Evolutionary conservation across 371 early-diverging fungal species (phyloP).

Genomic region (Mucor piriformis): DNA sequence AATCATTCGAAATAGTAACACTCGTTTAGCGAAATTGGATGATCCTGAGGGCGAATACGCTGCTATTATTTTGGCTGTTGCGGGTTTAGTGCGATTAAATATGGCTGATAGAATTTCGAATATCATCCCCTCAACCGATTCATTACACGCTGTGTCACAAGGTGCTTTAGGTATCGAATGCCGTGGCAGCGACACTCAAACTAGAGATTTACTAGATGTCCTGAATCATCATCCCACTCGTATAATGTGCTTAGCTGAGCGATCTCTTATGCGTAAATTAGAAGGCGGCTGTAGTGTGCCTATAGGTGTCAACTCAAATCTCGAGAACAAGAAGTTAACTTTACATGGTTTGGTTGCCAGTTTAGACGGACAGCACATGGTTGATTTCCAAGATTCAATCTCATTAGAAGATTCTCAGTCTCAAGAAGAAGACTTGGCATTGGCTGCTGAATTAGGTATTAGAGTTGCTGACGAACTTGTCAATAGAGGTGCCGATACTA

Average conservation of each 20-base stretch:
- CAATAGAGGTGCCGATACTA: conserved; percentile 34
- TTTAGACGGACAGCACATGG: conserved; percentile 68
- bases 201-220: conserved; percentile 47
- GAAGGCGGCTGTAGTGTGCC: conserved; percentile 98
- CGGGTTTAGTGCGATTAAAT: conserved; percentile 80
- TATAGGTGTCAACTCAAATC: conserved; percentile 83
- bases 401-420: conserved; percentile 34
- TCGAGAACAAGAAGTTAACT: conserved; percentile 44
- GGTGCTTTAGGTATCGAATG: conserved; percentile 92
- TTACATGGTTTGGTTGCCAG: conserved; percentile 69
- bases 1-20: conserved; percentile 55
- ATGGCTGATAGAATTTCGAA: conserved; percentile 73
- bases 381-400: conserved; percentile 50
- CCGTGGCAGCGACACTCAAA: conserved; percentile 66
- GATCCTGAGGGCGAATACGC: conserved; percentile 70
- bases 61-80: conserved; percentile 89
- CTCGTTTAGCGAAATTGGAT: conserved; percentile 88
- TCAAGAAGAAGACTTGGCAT: conserved; percentile 28
- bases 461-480: conserved; percentile 33
- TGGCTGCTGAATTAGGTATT: conserved; percentile 27
- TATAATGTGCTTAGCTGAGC: conserved; percentile 78
- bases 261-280: conserved; percentile 82
- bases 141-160: conserved; percentile 93
- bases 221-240: conserved; percentile 73
- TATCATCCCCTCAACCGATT: conserved; percentile 56